Evolutionary conservation across 164 flowering plant genomes (phyloP).

Genomic region (Kingdonia uniflora): DNA sequence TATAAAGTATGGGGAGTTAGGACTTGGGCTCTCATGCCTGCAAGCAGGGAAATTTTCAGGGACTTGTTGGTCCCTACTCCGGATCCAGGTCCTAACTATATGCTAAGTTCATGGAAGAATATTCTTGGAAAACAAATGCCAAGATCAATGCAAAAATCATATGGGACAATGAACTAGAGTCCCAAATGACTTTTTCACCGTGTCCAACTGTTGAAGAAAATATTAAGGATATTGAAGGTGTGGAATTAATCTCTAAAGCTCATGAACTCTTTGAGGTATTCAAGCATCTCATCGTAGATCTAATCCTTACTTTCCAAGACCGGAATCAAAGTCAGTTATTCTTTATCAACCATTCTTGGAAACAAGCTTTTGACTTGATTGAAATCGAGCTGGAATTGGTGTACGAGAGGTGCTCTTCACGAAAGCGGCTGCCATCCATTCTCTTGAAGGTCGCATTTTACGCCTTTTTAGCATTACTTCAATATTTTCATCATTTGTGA

Average conservation of each 20-base stretch:
- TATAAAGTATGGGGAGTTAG: constrained; percentile 5
- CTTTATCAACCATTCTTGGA: neutral
- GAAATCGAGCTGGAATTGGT: constrained; percentile 23
- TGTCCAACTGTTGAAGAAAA: no score
- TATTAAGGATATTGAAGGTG: no score
- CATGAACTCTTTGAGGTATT: neutral
- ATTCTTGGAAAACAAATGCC: neutral
- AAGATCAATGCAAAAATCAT: neutral
- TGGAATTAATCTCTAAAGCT: no score
- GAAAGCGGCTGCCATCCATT: constrained; percentile 14
- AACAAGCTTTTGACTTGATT: constrained; percentile 17
- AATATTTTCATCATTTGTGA: neutral
- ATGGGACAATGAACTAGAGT: neutral
- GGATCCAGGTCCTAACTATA: constrained; percentile 4
- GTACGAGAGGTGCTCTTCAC: constrained; percentile 26
- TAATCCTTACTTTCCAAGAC: constrained; percentile 21
- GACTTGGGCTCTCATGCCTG: neutral
- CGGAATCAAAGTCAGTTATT: constrained; percentile 8
- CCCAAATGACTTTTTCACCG: neutral
- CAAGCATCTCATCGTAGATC: constrained; percentile 19
- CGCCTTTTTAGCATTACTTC: neutral
- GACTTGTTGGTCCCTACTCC: neutral
- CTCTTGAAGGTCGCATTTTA: neutral
- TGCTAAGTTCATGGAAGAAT: neutral
- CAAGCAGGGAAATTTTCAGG: neutral